Conservation (phyloP, 2,329 filamentous ascomycete species). For the Ophiocordyceps robertsii region DNA sequence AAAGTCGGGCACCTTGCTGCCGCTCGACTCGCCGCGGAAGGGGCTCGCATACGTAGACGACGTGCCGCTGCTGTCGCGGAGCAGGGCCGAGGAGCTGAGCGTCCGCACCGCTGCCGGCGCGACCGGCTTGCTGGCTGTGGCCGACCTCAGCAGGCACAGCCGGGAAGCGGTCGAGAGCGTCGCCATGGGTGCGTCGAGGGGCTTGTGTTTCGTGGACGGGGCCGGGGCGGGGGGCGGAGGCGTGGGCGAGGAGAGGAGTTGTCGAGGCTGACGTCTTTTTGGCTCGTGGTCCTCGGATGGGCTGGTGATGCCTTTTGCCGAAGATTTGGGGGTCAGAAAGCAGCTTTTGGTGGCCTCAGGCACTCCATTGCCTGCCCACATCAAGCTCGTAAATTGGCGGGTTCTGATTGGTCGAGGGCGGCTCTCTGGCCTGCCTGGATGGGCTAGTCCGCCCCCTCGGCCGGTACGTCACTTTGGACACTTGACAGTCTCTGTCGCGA, state of each 20-base stretch:
- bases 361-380: too few species aligned
- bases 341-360: constrained; percentile 27
- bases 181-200: constrained; percentile 38
- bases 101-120: constrained; percentile 31
- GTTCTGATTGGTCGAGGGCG: constrained; percentile 26
- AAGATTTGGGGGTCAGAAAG: constrained; percentile 21
- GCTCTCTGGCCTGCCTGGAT: not conserved
- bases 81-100: constrained; percentile 40
- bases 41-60: constrained; percentile 44
- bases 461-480: too few species aligned
- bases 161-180: constrained; percentile 56
- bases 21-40: constrained; percentile 44
- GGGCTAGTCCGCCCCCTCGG: not conserved
- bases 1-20: constrained; percentile 74
- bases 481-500: too few species aligned
- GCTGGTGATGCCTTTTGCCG: constrained; percentile 24
- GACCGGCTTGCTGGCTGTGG: constrained; percentile 26
- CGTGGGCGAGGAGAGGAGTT: constrained; percentile 5
- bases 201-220: not conserved
- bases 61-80: constrained; percentile 29
- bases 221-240: not conserved
- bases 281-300: constrained; percentile 9
- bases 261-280: constrained; percentile 34
- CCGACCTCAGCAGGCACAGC: constrained; percentile 46
- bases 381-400: constrained; percentile 31